Conservation (phyloP, 305 asterid species). For the Euphrasia arctica region DNA sequence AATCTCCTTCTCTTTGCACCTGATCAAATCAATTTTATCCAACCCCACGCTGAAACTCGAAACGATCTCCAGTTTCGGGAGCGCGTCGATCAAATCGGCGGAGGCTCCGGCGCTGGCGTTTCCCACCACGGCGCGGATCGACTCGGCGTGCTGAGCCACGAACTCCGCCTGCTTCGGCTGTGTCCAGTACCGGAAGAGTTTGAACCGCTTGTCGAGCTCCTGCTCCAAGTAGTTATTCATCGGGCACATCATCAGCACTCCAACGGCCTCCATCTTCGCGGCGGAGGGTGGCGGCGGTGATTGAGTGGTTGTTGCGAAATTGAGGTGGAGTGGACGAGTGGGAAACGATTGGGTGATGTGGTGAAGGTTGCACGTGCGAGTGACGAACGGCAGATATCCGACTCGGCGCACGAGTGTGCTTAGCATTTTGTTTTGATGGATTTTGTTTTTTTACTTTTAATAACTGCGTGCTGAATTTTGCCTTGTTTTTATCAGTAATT, state of each 20-base stretch:
- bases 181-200: slow-evolving; percentile 53
- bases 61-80: slow-evolving; percentile 57
- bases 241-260: slow-evolving; percentile 37
- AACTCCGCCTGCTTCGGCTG: slow-evolving; percentile 39
- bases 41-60: slow-evolving; percentile 63
- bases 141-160: slow-evolving; percentile 37
- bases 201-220: slow-evolving; percentile 63
- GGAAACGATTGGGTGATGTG: slow-evolving; percentile 17
- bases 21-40: slow-evolving; percentile 59
- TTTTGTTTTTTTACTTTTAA: neutral
- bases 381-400: slow-evolving; percentile 23
- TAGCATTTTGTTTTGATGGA: slow-evolving; percentile 18
- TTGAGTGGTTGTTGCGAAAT: slow-evolving; percentile 27
- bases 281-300: slow-evolving; percentile 22
- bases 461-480: neutral
- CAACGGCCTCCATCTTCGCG: slow-evolving; percentile 46
- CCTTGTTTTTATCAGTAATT: no score
- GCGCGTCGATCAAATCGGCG: slow-evolving; percentile 45
- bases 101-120: slow-evolving; percentile 45
- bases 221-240: slow-evolving; percentile 28
- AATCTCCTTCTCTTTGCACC: slow-evolving; percentile 62
- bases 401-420: slow-evolving; percentile 21
- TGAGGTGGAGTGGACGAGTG: slow-evolving; percentile 25
- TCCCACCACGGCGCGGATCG: slow-evolving; percentile 64
- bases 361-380: slow-evolving; percentile 23